Conservation (phyloP, 176 grass and related monocot genomes). For the Aegilops speltoides region DNA sequence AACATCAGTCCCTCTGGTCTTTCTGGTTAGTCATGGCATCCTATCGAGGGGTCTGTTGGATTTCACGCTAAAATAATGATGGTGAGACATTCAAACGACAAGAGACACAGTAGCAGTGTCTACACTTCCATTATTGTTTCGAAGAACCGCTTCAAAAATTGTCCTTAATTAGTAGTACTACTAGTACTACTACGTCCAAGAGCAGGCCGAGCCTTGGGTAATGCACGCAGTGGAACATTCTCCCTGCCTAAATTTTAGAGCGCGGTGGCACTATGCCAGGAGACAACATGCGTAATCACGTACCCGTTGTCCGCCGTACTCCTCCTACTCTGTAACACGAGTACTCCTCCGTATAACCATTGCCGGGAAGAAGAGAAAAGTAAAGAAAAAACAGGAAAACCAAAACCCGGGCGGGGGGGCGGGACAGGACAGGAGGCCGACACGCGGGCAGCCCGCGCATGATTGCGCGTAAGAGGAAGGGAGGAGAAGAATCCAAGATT, state of each 20-base stretch:
- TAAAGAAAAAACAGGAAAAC: not conserved
- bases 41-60: too few relatives aligned
- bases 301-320: not conserved
- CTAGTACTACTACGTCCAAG: too few relatives aligned
- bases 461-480: slow-evolving; percentile 28
- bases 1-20: too few relatives aligned
- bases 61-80: too few relatives aligned
- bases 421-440: slow-evolving; percentile 25
- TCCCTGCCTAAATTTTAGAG: slow-evolving; percentile 34
- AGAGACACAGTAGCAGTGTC: too few relatives aligned
- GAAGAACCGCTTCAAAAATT: not conserved
- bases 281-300: not conserved
- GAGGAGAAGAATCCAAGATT: slow-evolving; percentile 51
- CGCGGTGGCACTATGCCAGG: not conserved
- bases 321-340: not conserved
- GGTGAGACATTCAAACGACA: too few relatives aligned
- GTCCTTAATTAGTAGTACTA: not conserved
- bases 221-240: slow-evolving; percentile 22
- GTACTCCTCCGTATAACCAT: too few relatives aligned
- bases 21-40: too few relatives aligned
- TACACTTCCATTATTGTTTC: not conserved
- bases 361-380: not conserved
- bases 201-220: not conserved
- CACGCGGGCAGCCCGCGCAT: slow-evolving; percentile 36
- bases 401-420: not conserved